Evolutionary conservation across 805 yeast species (phyloP).

Genomic region (Grigorovia jiainica): DNA sequence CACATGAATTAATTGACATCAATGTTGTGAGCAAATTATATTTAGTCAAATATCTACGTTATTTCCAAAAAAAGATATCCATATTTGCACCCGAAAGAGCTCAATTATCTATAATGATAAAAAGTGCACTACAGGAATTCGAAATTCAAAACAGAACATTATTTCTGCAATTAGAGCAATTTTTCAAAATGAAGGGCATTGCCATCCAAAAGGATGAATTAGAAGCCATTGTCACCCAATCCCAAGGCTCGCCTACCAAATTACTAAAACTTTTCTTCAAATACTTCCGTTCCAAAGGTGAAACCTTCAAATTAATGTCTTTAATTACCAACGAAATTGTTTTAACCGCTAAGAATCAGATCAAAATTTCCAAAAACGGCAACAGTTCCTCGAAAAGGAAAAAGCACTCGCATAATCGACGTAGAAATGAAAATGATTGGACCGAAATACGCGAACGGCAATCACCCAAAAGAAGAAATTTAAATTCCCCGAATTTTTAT

Average conservation of each 20-base stretch:
- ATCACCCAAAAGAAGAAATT: conserved; percentile 2
- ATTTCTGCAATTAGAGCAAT: conserved; percentile 34
- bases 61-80: conserved; percentile 30
- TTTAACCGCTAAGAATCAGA: background rate
- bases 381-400: too few species aligned
- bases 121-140: conserved; percentile 29
- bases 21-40: conserved; percentile 26
- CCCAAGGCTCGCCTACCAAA: conserved; percentile 31
- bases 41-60: conserved; percentile 27
- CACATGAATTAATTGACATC: conserved; percentile 29
- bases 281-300: conserved; percentile 36
- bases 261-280: conserved; percentile 35
- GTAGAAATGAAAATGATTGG: too few species aligned
- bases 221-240: conserved; percentile 29
- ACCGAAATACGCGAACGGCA: background rate
- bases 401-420: too few species aligned
- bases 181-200: conserved; percentile 39
- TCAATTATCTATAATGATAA: conserved; percentile 35
- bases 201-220: conserved; percentile 35
- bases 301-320: conserved; percentile 29
- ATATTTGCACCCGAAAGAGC: conserved; percentile 31
- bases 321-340: conserved; percentile 28
- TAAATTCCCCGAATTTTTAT: background rate
- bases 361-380: too few species aligned
- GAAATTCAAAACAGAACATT: conserved; percentile 31